A percentile compares a stretch with the other conserved stretches of the same genome.
phyloP scores from a whole-genome alignment of 805 yeast species.

The Ogataea angusta region DNA sequence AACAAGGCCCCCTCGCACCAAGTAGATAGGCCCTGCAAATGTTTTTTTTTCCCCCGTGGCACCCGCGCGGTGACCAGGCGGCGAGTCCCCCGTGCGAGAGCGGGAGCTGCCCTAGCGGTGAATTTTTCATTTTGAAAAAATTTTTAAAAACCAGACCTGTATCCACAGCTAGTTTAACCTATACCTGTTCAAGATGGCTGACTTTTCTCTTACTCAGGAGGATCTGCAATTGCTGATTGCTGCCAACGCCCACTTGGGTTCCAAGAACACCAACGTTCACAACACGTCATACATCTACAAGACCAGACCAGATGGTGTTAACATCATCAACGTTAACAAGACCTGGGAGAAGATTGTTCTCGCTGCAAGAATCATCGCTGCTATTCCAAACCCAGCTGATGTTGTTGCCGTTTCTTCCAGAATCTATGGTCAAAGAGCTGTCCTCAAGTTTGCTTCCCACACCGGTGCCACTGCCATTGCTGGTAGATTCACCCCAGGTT shows the following conservation, averaged over 20 bases:
- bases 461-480: conserved; percentile 99
- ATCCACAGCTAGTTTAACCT: conserved; percentile 11
- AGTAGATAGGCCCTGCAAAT: conserved; percentile 1
- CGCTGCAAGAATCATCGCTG: conserved; percentile 99
- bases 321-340: conserved; percentile 96
- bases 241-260: conserved; percentile 99
- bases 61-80: not conserved
- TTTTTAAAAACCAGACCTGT: conserved; percentile 16
- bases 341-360: conserved; percentile 99
- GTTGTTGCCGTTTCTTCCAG: conserved; percentile 99
- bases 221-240: conserved; percentile 99
- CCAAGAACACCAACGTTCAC: conserved; percentile 99
- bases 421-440: conserved; percentile 99
- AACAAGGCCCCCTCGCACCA: conserved; percentile 8
- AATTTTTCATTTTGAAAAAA: conserved; percentile 17
- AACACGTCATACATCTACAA: conserved; percentile 95
- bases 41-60: conserved; percentile 3
- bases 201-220: conserved; percentile 68
- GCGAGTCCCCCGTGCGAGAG: not conserved
- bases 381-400: conserved; percentile 97
- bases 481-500: conserved; percentile 99
- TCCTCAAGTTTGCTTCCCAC: conserved; percentile 98
- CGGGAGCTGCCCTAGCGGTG: conserved; percentile 8
- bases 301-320: conserved; percentile 99
- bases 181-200: conserved; percentile 32